Percentiles rank a stretch among this genome's conserved stretches.
Evolutionary conservation across 2,329 filamentous ascomycete species (phyloP).

Genomic region (Monosporascus sp.): DNA sequence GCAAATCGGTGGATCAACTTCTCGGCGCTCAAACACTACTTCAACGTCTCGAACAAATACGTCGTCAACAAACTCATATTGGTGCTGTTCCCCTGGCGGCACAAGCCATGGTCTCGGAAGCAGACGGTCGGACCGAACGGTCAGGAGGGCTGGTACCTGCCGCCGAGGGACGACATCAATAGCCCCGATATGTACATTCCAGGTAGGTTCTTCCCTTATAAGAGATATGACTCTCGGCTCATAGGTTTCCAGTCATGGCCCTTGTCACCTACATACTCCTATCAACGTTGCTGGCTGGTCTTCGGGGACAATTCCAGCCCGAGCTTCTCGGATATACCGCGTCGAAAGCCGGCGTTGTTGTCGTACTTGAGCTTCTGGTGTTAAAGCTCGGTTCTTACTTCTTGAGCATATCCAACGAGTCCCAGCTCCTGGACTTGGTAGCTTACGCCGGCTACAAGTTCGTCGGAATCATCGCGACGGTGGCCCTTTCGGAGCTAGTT

Average conservation of each 20-base stretch:
- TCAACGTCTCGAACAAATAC: slow-evolving; percentile 97
- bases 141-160: slow-evolving; percentile 74
- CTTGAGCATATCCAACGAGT: slow-evolving; percentile 87
- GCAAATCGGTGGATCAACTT: slow-evolving; percentile 79
- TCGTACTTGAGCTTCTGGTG: slow-evolving; percentile 81
- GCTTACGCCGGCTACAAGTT: slow-evolving; percentile 99
- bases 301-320: slow-evolving; percentile 88
- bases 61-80: slow-evolving; percentile 89
- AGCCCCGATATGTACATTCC: slow-evolving; percentile 99
- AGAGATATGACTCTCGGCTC: slow-evolving; percentile 4
- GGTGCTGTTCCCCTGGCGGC: slow-evolving; percentile 95
- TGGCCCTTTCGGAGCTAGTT: slow-evolving; percentile 71
- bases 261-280: slow-evolving; percentile 96
- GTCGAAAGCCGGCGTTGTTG: slow-evolving; percentile 74
- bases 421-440: slow-evolving; percentile 86
- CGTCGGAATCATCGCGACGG: slow-evolving; percentile 88
- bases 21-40: slow-evolving; percentile 93
- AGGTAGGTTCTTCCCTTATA: slow-evolving; percentile 30
- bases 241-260: slow-evolving; percentile 65
- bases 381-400: slow-evolving; percentile 92
- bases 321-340: slow-evolving; percentile 89
- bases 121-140: slow-evolving; percentile 67
- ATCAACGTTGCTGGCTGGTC: slow-evolving; percentile 81
- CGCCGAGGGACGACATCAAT: slow-evolving; percentile 92
- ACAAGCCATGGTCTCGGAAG: slow-evolving; percentile 94